Evolutionary conservation across 2,329 filamentous ascomycete species (phyloP), one percentile per base, ranked within the genome.

Genomic region (Dactylellina sp.): DNA sequence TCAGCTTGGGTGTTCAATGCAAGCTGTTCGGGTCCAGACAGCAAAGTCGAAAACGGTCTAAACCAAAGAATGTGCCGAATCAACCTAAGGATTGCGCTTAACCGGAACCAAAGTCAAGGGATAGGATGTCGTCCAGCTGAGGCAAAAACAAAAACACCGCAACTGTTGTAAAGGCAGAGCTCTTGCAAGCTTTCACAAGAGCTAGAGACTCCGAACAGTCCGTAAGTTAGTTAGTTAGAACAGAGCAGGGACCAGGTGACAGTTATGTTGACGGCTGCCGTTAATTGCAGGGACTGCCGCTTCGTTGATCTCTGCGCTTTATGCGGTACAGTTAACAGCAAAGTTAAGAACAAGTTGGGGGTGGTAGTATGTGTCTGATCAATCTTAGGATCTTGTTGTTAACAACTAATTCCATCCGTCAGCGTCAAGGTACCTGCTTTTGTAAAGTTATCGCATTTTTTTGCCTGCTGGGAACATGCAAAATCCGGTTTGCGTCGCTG

Each of bases 401-500:
- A 66, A 56, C 44, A 62, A 52, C 61, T 56, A 74, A 61, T 55
- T 20, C 57, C 40, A 60, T 55, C 62, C 70, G 68, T 49, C 50
- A 65, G 55, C 66, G 50, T 37, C 20, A 63, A 24, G 22, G 68
- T 74, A 62, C 70, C 61, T 74, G 70, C 61, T 74, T 74, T 50
- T 61, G 62, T 62, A 47, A 46, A 47, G 46, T 46, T 25, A 56
- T 75, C 55, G 50, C 60, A 60, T 42, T 64, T 52, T 50, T 42
- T 49, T 25, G 47, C 20, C 25, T 56, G 32, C 7, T 39, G 24
- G 55, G 78, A 78, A 59, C 60, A 52, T 79, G 77, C 44, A 79
- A 79, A 20, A 78, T 76, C 25, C 79, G 79, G 64, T 78, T 77
- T 22, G 78, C 60, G 35, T 53, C 75, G 76, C 78, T 78, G 20